A percentile compares a stretch with the other conserved stretches of the same genome.
Evolutionary conservation across 208 protist species (phyloP).

Genomic region (Lotmaria passim): DNA sequence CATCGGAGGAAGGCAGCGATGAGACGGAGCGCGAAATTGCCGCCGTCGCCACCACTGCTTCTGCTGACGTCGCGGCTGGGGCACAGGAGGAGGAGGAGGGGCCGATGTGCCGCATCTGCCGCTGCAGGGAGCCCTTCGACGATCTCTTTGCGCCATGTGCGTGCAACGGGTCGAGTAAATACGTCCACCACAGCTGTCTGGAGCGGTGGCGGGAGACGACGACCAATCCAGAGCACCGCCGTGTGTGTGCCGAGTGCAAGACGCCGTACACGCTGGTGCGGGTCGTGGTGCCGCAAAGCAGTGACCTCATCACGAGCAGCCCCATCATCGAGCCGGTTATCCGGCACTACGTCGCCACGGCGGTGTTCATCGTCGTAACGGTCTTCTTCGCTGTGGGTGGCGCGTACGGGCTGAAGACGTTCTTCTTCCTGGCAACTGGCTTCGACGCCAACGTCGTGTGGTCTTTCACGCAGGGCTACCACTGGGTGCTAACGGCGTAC

Average conservation of each 20-base stretch:
- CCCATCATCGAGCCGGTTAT: slow-evolving; percentile 33
- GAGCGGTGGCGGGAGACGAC: slow-evolving; percentile 40
- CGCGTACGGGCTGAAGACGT: slow-evolving; percentile 22
- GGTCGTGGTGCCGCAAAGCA: slow-evolving; percentile 23
- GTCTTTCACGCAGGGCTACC: slow-evolving; percentile 27
- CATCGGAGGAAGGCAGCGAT: slow-evolving; percentile 7
- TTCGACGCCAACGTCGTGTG: slow-evolving; percentile 25
- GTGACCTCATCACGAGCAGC: slow-evolving; percentile 24
- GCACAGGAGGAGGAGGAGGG: slow-evolving; percentile 23
- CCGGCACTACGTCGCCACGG: slow-evolving; percentile 21
- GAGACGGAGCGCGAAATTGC: slow-evolving; percentile 25
- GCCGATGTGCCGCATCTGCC: slow-evolving; percentile 37
- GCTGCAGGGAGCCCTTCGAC: slow-evolving; percentile 20
- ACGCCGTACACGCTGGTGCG: slow-evolving; percentile 36
- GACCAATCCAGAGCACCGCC: slow-evolving; percentile 33
- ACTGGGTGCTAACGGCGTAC: slow-evolving; percentile 30
- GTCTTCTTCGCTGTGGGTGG: slow-evolving; percentile 15
- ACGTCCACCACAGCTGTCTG: slow-evolving; percentile 33
- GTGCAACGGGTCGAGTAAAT: slow-evolving; percentile 36
- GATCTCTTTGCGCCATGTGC: slow-evolving; percentile 38
- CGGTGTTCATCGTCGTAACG: neutral
- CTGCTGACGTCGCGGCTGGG: neutral
- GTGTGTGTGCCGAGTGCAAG: slow-evolving; percentile 39
- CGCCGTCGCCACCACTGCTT: neutral
- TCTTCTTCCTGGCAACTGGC: slow-evolving; percentile 15